Conservation (phyloP, 108 stramenopile species). For the Asterionellopsis glacialis region DNA sequence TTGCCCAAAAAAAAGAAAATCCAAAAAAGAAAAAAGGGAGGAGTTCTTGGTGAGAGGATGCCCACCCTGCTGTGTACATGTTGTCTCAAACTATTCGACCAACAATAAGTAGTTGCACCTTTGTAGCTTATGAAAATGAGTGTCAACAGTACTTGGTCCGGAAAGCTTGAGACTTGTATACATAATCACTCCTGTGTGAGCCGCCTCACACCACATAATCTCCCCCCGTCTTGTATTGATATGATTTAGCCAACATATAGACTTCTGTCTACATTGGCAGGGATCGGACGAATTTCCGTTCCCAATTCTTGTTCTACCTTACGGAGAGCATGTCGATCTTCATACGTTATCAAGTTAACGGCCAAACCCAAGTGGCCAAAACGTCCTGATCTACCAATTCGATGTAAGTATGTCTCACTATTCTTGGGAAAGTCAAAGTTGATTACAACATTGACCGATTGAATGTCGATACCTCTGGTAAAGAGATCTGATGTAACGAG, state of each 20-base stretch:
- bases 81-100: too few species aligned
- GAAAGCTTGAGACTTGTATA: not conserved
- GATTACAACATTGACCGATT: slow-evolving; percentile 98
- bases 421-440: slow-evolving; percentile 99
- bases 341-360: slow-evolving; percentile 97
- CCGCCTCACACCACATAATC: slow-evolving; percentile 12
- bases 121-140: slow-evolving; percentile 1
- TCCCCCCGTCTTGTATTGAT: slow-evolving; percentile 28
- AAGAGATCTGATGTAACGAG: slow-evolving; percentile 97
- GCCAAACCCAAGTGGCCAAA: slow-evolving; percentile 98
- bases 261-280: slow-evolving; percentile 90
- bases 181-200: not conserved
- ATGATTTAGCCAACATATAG: slow-evolving; percentile 91
- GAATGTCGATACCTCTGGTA: slow-evolving; percentile 99
- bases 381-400: slow-evolving; percentile 97
- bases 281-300: slow-evolving; percentile 97
- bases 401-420: slow-evolving; percentile 97
- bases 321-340: slow-evolving; percentile 81
- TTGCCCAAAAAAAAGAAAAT: slow-evolving; percentile 21
- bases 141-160: not conserved
- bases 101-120: not conserved
- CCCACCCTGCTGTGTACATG: not conserved
- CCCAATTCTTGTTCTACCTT: slow-evolving; percentile 94
- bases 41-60: slow-evolving; percentile 43
- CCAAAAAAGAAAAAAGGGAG: slow-evolving; percentile 13